These are phyloP conservation scores for Hypoxylon sp. DNA, from an alignment of 2,329 filamentous ascomycete genomes.

Conservation along the genomic window DNA sequence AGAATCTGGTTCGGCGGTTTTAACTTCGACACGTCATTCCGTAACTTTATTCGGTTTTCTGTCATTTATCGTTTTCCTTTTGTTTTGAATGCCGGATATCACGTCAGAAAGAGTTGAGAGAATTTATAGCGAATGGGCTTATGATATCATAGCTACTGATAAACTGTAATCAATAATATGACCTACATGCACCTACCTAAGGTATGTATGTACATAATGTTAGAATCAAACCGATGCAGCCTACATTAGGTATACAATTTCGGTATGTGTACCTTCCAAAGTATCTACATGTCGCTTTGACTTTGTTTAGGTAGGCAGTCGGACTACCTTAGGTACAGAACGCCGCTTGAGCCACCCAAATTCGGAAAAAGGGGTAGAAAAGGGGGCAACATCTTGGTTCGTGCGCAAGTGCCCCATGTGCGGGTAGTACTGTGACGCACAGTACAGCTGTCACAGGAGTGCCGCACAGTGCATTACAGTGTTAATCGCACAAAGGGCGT, in stretches of 20 bases:
- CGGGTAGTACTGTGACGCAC: too few relatives aligned
- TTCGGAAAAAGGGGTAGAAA: not conserved
- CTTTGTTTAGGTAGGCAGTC: not conserved
- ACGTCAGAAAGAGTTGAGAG: not conserved
- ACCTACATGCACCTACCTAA: too few relatives aligned
- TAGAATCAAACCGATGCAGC: not conserved
- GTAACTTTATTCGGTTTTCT: slow-evolving; percentile 10
- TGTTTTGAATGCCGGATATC: slow-evolving; percentile 9
- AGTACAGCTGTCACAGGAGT: too few relatives aligned
- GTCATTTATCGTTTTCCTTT: not conserved
- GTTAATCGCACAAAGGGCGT: too few relatives aligned
- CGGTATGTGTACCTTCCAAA: not conserved
- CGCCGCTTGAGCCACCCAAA: not conserved
- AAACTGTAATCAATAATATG: not conserved
- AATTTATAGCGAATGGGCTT: not conserved
- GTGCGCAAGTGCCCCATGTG: not conserved
- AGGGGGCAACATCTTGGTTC: not conserved
- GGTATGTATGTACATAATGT: not conserved
- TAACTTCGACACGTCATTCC: not conserved
- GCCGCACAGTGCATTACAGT: too few relatives aligned
- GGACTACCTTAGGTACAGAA: not conserved
- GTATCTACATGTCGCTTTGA: not conserved
- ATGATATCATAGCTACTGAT: not conserved
- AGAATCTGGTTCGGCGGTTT: not conserved
- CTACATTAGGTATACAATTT: too few relatives aligned